A percentile compares a stretch with the other conserved stretches of the same genome.
phyloP scores from a whole-genome alignment of 2,329 filamentous ascomycete genomes.

The Ophiostoma fasciatum region DNA sequence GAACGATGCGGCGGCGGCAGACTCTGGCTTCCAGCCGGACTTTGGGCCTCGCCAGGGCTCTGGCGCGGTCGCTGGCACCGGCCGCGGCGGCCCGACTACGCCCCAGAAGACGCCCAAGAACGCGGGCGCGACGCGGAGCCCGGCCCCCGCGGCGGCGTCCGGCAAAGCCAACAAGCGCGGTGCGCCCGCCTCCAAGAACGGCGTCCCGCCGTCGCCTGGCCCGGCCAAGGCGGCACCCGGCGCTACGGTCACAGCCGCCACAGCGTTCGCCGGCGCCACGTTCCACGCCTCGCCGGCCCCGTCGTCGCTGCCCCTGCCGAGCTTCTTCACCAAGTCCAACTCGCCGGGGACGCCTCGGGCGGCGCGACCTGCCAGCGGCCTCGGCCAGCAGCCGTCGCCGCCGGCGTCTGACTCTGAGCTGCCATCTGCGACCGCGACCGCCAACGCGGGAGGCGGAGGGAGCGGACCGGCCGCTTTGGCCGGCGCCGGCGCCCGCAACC shows the following conservation, averaged over 20 bases:
- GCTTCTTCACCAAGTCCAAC: constrained; percentile 60
- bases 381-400: constrained; percentile 32
- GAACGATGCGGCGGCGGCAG: constrained; percentile 29
- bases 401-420: constrained; percentile 38
- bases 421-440: constrained; percentile 26
- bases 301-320: constrained; percentile 78
- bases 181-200: too few species aligned
- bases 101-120: constrained; percentile 8
- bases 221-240: constrained; percentile 22
- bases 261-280: constrained; percentile 78
- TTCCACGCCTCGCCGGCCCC: constrained; percentile 92
- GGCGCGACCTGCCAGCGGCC: constrained; percentile 24
- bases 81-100: constrained; percentile 4
- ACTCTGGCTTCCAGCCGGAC: constrained; percentile 21
- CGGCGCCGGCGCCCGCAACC: background rate
- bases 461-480: too few species aligned
- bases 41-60: constrained; percentile 7
- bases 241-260: too few species aligned
- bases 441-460: too few species aligned
- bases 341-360: constrained; percentile 47
- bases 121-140: constrained; percentile 15
- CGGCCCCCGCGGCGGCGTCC: constrained; percentile 16
- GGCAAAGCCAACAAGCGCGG: constrained; percentile 14
- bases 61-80: background rate
- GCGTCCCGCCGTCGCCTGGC: constrained; percentile 26